These are phyloP conservation scores for Orbilia brochopaga DNA, from an alignment of 2,329 filamentous ascomycete genomes.

Conservation along the genomic window DNA sequence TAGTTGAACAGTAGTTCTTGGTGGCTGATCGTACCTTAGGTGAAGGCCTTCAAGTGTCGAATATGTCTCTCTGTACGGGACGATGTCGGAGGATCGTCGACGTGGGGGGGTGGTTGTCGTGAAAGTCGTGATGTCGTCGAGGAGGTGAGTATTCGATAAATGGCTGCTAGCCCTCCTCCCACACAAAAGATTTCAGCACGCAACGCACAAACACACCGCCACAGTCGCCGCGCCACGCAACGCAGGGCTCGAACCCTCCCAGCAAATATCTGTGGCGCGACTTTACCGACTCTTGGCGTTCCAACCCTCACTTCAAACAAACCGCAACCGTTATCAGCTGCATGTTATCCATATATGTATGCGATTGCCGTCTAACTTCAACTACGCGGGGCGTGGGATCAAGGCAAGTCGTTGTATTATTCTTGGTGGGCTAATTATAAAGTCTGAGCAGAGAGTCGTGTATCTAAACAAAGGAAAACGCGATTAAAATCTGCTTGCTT, in stretches of 20 bases:
- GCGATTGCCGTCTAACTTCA: too few species aligned
- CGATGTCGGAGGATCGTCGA: slow-evolving; percentile 29
- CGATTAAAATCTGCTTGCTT: too few species aligned
- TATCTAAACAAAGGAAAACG: too few species aligned
- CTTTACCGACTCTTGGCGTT: too few species aligned
- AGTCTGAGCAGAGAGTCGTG: too few species aligned
- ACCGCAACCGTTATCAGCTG: too few species aligned
- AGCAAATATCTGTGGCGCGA: slow-evolving; percentile 10
- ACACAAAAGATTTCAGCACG: slow-evolving; percentile 24
- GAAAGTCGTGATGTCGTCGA: slow-evolving; percentile 50
- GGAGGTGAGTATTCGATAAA: slow-evolving; percentile 24
- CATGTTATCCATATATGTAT: too few species aligned
- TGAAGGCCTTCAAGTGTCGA: slow-evolving; percentile 36
- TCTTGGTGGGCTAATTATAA: too few species aligned
- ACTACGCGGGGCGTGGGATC: too few species aligned
- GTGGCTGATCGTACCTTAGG: slow-evolving; percentile 46
- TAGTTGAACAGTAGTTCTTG: slow-evolving; percentile 5
- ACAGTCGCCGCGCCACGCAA: slow-evolving; percentile 23
- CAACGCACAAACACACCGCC: too few species aligned
- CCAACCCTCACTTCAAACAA: too few species aligned
- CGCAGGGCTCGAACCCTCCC: slow-evolving; percentile 41
- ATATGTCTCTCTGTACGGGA: background rate
- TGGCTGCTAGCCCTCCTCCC: slow-evolving; percentile 28
- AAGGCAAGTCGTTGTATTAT: too few species aligned
- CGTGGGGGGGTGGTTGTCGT: slow-evolving; percentile 20